These are phyloP conservation scores for Dendrostoma leiphaemia DNA, from an alignment of 2,329 filamentous ascomycete species.

Conservation along the genomic window DNA sequence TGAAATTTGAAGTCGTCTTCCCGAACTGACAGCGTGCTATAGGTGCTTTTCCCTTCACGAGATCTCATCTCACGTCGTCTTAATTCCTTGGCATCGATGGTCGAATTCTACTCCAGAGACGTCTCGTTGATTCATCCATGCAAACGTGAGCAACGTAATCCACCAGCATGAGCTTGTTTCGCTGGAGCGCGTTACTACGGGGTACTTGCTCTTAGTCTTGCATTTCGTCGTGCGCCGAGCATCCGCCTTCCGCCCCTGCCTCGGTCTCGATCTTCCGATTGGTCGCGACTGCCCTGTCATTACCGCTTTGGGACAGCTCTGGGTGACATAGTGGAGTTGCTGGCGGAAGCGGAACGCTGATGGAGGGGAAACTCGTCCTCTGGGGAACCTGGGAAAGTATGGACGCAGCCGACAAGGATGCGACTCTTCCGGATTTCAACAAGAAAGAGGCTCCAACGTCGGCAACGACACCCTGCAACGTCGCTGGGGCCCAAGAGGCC, in stretches of 20 bases:
- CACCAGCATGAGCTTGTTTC: too few relatives aligned
- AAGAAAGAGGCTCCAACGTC: too few relatives aligned
- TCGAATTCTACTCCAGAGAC: too few relatives aligned
- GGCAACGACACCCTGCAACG: not conserved
- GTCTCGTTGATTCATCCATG: too few relatives aligned
- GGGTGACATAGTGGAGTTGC: not conserved
- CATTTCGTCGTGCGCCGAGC: constrained; percentile 1
- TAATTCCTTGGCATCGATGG: too few relatives aligned
- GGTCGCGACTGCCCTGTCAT: not conserved
- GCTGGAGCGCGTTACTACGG: too few relatives aligned
- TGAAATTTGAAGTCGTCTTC: too few relatives aligned
- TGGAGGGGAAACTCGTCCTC: not conserved
- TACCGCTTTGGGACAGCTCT: not conserved
- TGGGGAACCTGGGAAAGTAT: not conserved
- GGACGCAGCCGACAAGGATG: not conserved
- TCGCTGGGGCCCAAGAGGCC: not conserved
- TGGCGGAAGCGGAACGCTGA: constrained; percentile 15
- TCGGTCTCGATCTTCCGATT: constrained; percentile 14
- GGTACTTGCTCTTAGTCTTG: too few relatives aligned
- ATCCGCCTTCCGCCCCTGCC: constrained; percentile 14
- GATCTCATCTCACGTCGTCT: too few relatives aligned
- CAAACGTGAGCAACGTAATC: too few relatives aligned
- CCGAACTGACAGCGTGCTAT: too few relatives aligned
- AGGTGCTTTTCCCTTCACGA: too few relatives aligned
- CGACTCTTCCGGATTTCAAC: not conserved